These are phyloP conservation scores for Ophiosphaerella narmari DNA, from an alignment of 2,329 filamentous ascomycete species.

Conservation along the genomic window DNA sequence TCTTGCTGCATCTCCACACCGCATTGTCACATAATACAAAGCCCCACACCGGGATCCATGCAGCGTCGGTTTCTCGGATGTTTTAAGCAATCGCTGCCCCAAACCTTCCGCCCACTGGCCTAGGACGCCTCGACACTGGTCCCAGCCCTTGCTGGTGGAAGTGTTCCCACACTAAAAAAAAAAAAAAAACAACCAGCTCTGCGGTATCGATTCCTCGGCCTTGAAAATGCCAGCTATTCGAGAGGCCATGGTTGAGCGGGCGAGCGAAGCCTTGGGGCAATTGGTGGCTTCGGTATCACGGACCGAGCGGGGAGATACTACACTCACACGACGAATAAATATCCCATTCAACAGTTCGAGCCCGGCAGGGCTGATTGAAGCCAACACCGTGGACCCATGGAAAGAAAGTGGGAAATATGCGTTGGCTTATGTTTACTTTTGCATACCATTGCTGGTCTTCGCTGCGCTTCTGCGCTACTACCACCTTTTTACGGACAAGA, in stretches of 20 bases:
- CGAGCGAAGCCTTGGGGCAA: constrained; percentile 35
- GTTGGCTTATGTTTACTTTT: constrained; percentile 86
- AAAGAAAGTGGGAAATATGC: constrained; percentile 81
- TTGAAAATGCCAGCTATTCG: constrained; percentile 42
- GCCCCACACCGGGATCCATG: constrained; percentile 36
- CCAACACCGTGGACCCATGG: constrained; percentile 74
- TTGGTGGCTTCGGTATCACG: constrained; percentile 33
- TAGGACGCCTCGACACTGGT: constrained; percentile 23
- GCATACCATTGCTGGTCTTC: constrained; percentile 69
- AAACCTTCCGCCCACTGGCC: constrained; percentile 13
- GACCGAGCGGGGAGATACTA: constrained; percentile 36
- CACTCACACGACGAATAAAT: constrained; percentile 54
- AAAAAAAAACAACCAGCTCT: constrained; percentile 4
- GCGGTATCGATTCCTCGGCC: constrained; percentile 12
- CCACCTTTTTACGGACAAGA: constrained; percentile 92
- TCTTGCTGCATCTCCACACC: constrained; percentile 35
- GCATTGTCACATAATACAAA: constrained; percentile 34
- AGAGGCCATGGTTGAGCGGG: constrained; percentile 33
- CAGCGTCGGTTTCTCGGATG: constrained; percentile 31
- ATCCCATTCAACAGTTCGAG: constrained; percentile 61
- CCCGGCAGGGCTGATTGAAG: constrained; percentile 60
- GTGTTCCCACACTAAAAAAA: constrained; percentile 27
- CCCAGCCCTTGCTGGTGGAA: constrained; percentile 43
- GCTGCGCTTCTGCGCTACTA: constrained; percentile 76
- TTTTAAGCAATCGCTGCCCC: constrained; percentile 27